Percentiles rank a stretch among this genome's conserved stretches.
These are phyloP conservation scores for Phytophthora niederhauseri DNA, from an alignment of 352 stramenopile species.

Conservation along the genomic window DNA sequence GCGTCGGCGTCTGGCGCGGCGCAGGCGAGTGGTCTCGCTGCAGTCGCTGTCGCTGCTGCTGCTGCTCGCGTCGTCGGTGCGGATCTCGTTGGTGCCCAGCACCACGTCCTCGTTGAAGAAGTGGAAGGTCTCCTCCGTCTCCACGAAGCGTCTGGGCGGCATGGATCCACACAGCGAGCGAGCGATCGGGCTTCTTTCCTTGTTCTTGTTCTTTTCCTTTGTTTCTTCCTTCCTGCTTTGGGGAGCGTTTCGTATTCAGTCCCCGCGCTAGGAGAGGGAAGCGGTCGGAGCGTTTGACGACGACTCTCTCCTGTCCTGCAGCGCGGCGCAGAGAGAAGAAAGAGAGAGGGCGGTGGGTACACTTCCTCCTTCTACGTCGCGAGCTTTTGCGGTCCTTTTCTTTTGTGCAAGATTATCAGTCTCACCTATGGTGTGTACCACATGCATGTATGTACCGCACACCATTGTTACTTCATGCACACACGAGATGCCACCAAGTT, in stretches of 20 bases:
- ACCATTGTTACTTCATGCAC: not conserved
- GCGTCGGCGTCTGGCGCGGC: slow-evolving; percentile 16
- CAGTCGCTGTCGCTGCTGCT: slow-evolving; percentile 24
- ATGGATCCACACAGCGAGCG: slow-evolving; percentile 5
- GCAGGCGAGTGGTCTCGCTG: slow-evolving; percentile 20
- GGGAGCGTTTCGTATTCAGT: slow-evolving; percentile 1
- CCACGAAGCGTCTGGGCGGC: slow-evolving; percentile 40
- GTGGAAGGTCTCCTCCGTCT: slow-evolving; percentile 67
- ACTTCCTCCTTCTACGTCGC: not conserved
- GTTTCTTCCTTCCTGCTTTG: not conserved
- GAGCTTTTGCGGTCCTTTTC: slow-evolving; percentile 9
- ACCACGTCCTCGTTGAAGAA: slow-evolving; percentile 74
- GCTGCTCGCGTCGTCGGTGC: slow-evolving; percentile 34
- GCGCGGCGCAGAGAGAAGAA: not conserved
- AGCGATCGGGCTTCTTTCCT: not conserved
- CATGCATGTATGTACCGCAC: not conserved
- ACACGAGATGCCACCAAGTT: not conserved
- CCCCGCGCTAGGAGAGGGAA: not conserved
- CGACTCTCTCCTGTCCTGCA: not conserved
- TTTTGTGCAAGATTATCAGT: slow-evolving; percentile 1
- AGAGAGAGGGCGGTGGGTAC: not conserved
- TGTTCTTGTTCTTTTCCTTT: not conserved
- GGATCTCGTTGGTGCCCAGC: slow-evolving; percentile 66
- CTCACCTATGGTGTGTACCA: not conserved
- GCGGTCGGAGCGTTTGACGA: not conserved